These are phyloP conservation scores for Citrullus amarus DNA, from an alignment of 306 rosid genomes.

Conservation along the genomic window DNA sequence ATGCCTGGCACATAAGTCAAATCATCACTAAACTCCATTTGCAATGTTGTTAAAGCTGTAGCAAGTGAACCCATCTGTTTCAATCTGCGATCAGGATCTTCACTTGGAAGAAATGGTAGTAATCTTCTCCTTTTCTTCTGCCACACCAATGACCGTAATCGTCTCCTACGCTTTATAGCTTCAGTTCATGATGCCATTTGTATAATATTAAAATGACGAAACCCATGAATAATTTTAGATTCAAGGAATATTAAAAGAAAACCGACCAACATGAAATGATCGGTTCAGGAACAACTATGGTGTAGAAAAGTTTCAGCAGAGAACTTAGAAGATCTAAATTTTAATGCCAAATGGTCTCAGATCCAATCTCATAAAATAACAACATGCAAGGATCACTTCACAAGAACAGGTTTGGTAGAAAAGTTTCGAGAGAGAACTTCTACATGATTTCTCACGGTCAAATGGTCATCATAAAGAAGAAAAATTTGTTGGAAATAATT, in stretches of 20 bases:
- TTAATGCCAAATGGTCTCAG: neutral
- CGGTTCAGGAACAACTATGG: neutral
- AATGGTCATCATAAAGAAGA: neutral
- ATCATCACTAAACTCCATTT: slow-evolving; percentile 57
- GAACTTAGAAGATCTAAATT: neutral
- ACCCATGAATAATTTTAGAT: neutral
- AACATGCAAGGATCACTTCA: neutral
- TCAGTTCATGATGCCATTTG: slow-evolving; percentile 30
- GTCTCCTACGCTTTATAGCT: slow-evolving; percentile 50
- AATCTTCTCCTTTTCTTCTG: slow-evolving; percentile 66
- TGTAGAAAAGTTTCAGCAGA: neutral
- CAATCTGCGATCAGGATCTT: slow-evolving; percentile 45
- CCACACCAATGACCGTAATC: slow-evolving; percentile 38
- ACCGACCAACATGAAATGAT: neutral
- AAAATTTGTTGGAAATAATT: neutral
- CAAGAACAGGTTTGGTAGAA: neutral
- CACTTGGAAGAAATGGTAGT: slow-evolving; percentile 53
- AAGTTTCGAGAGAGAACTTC: neutral
- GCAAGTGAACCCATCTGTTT: slow-evolving; percentile 86
- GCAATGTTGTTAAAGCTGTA: slow-evolving; percentile 45
- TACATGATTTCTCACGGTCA: neutral
- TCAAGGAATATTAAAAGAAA: neutral
- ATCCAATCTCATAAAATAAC: neutral
- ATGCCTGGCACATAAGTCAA: slow-evolving; percentile 47
- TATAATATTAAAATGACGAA: slow-evolving; percentile 9